A percentile compares a stretch with the other conserved stretches of the same genome.
These are phyloP conservation scores for Voacanga thouarsii DNA, from an alignment of 257 asterid genomes.

Conservation along the genomic window DNA sequence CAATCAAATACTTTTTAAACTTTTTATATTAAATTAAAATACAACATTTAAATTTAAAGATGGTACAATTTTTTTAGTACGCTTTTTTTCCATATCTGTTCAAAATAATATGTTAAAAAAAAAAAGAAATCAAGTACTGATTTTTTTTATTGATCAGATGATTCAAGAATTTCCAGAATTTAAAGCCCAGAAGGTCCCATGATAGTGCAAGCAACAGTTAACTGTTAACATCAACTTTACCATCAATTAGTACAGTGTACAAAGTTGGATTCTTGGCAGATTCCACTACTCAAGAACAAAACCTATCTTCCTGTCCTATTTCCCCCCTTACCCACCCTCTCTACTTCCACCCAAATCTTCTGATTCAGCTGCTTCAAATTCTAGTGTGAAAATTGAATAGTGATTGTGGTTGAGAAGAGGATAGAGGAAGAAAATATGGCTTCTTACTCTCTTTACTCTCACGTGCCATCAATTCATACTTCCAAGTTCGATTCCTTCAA, in stretches of 20 bases:
- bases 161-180: too few species aligned
- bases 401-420: background rate
- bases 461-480: constrained; percentile 30
- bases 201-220: background rate
- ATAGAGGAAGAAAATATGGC: constrained; percentile 27
- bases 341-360: background rate
- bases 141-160: too few species aligned
- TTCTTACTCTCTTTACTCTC: constrained; percentile 30
- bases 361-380: background rate
- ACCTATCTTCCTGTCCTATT: background rate
- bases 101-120: too few species aligned
- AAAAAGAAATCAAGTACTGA: too few species aligned
- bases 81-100: too few species aligned
- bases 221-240: background rate
- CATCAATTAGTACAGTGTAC: background rate
- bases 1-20: too few species aligned
- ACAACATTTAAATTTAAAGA: too few species aligned
- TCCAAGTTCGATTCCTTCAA: constrained; percentile 30
- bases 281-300: background rate
- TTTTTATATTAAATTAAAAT: too few species aligned
- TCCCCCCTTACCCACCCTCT: background rate
- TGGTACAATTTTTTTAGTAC: too few species aligned
- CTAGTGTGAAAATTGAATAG: background rate
- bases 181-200: too few species aligned
- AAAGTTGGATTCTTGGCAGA: background rate